Evolutionary conservation across 139 green algal genomes (phyloP).

Genomic region (Tetraselmis striata): DNA sequence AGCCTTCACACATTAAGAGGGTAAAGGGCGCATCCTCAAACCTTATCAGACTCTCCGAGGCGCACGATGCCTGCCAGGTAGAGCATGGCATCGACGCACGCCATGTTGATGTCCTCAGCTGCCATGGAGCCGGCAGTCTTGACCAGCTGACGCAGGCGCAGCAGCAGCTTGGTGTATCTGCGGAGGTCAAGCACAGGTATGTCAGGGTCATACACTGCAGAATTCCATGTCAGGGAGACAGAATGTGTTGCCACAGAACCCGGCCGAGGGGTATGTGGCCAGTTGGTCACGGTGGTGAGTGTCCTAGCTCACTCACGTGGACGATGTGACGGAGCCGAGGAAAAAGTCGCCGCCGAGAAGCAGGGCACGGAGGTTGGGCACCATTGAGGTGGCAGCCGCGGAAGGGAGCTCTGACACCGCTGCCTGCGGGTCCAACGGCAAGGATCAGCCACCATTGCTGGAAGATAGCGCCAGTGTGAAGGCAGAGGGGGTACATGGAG

Average conservation of each 20-base stretch:
- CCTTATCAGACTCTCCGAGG: constrained; percentile 54
- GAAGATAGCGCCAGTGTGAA: too few relatives aligned
- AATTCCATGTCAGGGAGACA: too few relatives aligned
- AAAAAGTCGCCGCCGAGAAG: constrained; percentile 83
- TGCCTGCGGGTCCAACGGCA: neutral
- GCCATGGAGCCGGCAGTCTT: constrained; percentile 9
- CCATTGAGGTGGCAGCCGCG: constrained; percentile 19
- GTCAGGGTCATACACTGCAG: neutral
- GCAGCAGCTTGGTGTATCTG: constrained; percentile 79
- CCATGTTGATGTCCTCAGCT: constrained; percentile 34
- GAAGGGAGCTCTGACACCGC: neutral
- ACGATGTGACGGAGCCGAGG: constrained; percentile 73
- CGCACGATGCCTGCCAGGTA: constrained; percentile 76
- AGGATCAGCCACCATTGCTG: neutral
- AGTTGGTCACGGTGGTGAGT: too few relatives aligned
- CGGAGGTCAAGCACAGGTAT: neutral
- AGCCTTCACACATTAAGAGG: too few relatives aligned
- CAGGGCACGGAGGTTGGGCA: constrained; percentile 53
- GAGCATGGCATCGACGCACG: constrained; percentile 68
- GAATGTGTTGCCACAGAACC: too few relatives aligned
- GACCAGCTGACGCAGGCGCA: constrained; percentile 57
- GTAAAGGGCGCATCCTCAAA: too few relatives aligned
- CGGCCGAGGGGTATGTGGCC: too few relatives aligned
- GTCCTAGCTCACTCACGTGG: constrained; percentile 29
- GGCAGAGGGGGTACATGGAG: neutral